Evolutionary conservation across 352 stramenopile genomes (phyloP).

Genomic region (Detonula confervacea): DNA sequence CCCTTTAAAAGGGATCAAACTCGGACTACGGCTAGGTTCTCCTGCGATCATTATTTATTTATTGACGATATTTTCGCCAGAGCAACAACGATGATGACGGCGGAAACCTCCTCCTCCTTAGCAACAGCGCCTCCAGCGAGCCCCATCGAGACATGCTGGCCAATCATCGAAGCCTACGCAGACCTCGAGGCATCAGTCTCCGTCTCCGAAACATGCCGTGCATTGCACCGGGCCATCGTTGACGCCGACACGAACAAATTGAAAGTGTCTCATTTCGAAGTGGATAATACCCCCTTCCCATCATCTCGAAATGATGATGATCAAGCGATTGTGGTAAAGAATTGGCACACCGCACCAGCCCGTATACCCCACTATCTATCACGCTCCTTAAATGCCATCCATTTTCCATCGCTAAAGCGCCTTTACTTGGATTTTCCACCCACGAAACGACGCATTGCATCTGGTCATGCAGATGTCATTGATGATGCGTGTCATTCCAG

Average conservation of each 20-base stretch:
- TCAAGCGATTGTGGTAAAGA: not conserved
- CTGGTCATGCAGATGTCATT: not conserved
- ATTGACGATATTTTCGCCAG: no score
- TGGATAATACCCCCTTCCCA: not conserved
- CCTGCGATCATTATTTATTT: no score
- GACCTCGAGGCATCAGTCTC: conserved; percentile 21
- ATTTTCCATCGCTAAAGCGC: not conserved
- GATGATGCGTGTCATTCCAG: not conserved
- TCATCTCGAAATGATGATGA: not conserved
- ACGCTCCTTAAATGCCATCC: not conserved
- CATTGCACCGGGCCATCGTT: no score
- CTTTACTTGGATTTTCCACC: not conserved
- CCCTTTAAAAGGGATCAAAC: no score
- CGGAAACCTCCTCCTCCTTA: no score
- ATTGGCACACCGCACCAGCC: not conserved
- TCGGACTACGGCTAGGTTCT: no score
- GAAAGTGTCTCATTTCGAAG: not conserved
- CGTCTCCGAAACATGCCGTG: conserved; percentile 20
- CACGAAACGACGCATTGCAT: not conserved
- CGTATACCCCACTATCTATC: not conserved
- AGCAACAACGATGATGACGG: no score
- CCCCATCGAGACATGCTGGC: conserved; percentile 27
- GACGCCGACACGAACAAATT: not conserved
- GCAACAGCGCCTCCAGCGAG: no score
- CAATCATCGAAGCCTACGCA: conserved; percentile 11